These are phyloP conservation scores for Talaromyces stipitatus DNA, from an alignment of 495 filamentous ascomycete genomes.

Conservation along the genomic window DNA sequence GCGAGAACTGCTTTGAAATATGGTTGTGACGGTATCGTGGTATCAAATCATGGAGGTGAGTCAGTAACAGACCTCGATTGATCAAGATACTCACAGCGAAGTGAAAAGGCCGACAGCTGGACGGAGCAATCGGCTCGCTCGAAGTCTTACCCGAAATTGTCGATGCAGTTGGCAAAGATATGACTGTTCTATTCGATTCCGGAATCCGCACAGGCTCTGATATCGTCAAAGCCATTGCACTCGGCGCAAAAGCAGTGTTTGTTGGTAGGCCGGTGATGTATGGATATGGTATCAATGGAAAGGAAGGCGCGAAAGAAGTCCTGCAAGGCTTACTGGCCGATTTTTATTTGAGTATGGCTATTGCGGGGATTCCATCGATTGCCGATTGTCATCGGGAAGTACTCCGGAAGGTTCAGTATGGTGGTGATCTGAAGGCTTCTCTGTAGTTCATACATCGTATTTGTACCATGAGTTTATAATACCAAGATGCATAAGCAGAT, in stretches of 20 bases:
- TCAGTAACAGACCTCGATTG: not conserved
- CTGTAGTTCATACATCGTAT: constrained; percentile 14
- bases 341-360: constrained; percentile 52
- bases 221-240: constrained; percentile 77
- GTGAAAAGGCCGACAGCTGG: constrained; percentile 49
- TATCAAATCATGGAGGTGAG: constrained; percentile 48
- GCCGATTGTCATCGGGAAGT: constrained; percentile 42
- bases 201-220: constrained; percentile 55
- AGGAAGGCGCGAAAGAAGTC: constrained; percentile 50
- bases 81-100: not conserved
- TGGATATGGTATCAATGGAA: constrained; percentile 59
- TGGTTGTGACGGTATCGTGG: constrained; percentile 46
- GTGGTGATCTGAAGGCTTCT: constrained; percentile 42
- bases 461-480: not conserved
- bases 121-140: constrained; percentile 56
- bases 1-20: constrained; percentile 36
- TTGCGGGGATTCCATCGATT: constrained; percentile 47
- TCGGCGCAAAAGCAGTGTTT: constrained; percentile 83
- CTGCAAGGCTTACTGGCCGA: constrained; percentile 51
- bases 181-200: constrained; percentile 56
- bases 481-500: not conserved
- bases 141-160: constrained; percentile 60
- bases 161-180: constrained; percentile 45
- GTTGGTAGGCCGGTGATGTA: constrained; percentile 84
- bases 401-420: constrained; percentile 45